These are phyloP conservation scores for Paratinospora sagittata DNA, from an alignment of 164 flowering plant species.

Conservation along the genomic window DNA sequence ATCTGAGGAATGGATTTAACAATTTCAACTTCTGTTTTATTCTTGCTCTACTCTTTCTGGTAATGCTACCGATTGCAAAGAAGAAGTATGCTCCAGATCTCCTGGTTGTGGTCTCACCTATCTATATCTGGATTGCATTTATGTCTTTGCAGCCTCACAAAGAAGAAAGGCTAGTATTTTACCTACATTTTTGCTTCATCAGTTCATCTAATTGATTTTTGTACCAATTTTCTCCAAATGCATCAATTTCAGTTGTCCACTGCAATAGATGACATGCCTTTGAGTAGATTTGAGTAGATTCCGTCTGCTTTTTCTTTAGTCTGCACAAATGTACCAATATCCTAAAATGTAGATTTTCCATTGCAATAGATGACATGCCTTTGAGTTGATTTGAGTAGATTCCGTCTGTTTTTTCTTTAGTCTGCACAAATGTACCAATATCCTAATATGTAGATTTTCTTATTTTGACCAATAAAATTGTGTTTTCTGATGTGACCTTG, in stretches of 20 bases:
- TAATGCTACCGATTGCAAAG: slow-evolving; percentile 53
- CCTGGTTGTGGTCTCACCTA: slow-evolving; percentile 63
- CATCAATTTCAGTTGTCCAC: background rate
- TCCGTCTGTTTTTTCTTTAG: background rate
- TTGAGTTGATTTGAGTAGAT: background rate
- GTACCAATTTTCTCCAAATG: background rate
- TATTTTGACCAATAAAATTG: background rate
- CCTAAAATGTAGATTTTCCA: background rate
- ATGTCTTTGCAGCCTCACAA: slow-evolving; percentile 99
- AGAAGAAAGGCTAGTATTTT: slow-evolving; percentile 77
- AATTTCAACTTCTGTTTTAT: slow-evolving; percentile 83
- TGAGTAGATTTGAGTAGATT: background rate
- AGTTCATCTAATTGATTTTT: background rate
- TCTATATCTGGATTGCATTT: slow-evolving; percentile 86
- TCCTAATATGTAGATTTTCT: background rate
- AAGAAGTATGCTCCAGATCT: slow-evolving; percentile 73
- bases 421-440: background rate
- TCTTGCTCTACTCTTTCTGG: slow-evolving; percentile 70
- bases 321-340: background rate
- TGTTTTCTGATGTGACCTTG: background rate
- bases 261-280: background rate
- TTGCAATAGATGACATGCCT: background rate
- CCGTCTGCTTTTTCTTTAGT: background rate
- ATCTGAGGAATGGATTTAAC: slow-evolving; percentile 89
- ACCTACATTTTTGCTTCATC: background rate